Base-by-base conservation (phyloP, 192 early-diverging fungal genomes). In the Phlyctochytrium arcticum region DNA sequence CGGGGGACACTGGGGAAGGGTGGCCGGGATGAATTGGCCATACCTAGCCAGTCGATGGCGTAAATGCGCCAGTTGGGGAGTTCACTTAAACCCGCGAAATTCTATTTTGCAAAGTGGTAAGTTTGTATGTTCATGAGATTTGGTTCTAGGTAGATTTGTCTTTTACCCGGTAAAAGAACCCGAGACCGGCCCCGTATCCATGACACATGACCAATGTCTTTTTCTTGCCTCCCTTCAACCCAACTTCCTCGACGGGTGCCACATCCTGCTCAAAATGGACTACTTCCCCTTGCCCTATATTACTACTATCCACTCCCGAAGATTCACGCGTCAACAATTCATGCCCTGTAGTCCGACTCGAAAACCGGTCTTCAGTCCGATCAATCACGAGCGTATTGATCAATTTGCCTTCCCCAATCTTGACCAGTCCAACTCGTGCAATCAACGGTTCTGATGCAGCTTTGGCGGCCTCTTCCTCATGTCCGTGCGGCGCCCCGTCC, bases 11-110 rank as follows among this genome's bases (percentile, higher is more conserved):
- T 55, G 46, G 77, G 48, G 67, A 88, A 94, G 21, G 75, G 74
- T 17, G 91, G 89, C 5, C 93, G 78, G n/a, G 88, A 87, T 64
- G 83, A 87, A 67, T 89, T 84, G 34, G 89, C 95, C 91, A 92
- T 95, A n/a, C 95, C 93, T 1, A 98, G 78, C 95, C 95, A 98
- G 82, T 98, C 95, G 47, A 90, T 76, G 17, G 87, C 78, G 63
- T 87, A 87, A 23, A 89, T 71, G 31, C 80, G 77, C 32, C 75
- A 85, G 6, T 80, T 82, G 24, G 67, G 68, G 0, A 90, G 58
- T 24, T 44, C 55, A 23, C 27, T 34, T 36, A 57, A 23, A 33
- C 26, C 55, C 10, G 55, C 55, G 34, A 57, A 57, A 36, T 57
- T 57, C 55, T 57, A 23, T 35, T 31, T 0, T 1, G 12, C 27